Evolutionary conservation across 495 filamentous ascomycete genomes (phyloP).

Genomic region (Darksidea phi): DNA sequence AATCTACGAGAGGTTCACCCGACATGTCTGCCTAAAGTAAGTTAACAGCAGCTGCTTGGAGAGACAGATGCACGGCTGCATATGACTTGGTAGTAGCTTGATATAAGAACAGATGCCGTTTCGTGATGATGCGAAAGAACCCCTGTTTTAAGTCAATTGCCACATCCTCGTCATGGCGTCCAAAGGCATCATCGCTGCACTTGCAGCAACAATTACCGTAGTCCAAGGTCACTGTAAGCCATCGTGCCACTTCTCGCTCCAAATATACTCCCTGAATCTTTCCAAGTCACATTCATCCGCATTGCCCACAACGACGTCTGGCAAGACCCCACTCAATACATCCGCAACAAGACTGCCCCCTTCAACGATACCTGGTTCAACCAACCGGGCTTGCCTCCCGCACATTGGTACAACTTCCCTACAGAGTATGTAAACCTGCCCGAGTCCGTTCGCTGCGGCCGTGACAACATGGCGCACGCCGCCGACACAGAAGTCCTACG

Average conservation of each 20-base stretch:
- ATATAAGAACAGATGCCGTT: too few species aligned
- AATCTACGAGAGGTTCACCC: too few species aligned
- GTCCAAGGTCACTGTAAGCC: slow-evolving; percentile 10
- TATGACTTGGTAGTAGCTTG: too few species aligned
- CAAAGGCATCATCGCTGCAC: background rate
- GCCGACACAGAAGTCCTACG: slow-evolving; percentile 11
- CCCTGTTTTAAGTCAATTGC: too few species aligned
- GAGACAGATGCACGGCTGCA: too few species aligned
- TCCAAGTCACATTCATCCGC: slow-evolving; percentile 21
- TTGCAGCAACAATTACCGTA: slow-evolving; percentile 6
- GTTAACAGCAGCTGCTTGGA: too few species aligned
- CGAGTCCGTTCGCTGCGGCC: slow-evolving; percentile 24
- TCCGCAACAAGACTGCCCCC: slow-evolving; percentile 25
- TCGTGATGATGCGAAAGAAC: too few species aligned
- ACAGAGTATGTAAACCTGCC: slow-evolving; percentile 16
- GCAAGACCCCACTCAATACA: slow-evolving; percentile 16
- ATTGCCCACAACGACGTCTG: slow-evolving; percentile 6
- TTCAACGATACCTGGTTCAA: slow-evolving; percentile 10
- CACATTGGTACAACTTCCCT: slow-evolving; percentile 15
- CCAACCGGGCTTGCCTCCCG: slow-evolving; percentile 1
- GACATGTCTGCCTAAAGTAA: too few species aligned
- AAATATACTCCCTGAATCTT: background rate
- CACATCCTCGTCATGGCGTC: too few species aligned
- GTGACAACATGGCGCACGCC: slow-evolving; percentile 27
- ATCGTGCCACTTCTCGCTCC: background rate